Evolutionary conservation across 345 rosid genomes (phyloP).

Genomic region (Dovyalis caffra): DNA sequence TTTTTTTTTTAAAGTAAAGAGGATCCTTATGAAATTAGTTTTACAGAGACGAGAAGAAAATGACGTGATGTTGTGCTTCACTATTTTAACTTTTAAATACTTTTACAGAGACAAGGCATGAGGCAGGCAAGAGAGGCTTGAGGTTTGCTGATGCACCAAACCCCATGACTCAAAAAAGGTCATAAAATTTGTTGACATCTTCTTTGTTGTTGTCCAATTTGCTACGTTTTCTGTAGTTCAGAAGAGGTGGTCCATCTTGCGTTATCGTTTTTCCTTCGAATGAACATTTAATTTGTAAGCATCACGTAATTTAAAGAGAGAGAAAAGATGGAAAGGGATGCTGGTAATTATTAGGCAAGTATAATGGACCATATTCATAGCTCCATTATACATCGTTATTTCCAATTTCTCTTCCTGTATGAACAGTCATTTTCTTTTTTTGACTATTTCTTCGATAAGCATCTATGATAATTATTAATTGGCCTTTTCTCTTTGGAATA

Average conservation of each 20-base stretch:
- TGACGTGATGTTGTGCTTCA: not conserved
- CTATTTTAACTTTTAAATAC: not conserved
- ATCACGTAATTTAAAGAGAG: not conserved
- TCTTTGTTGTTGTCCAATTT: not conserved
- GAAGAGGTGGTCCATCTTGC: not conserved
- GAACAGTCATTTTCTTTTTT: not conserved
- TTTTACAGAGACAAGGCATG: not conserved
- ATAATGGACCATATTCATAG: not conserved
- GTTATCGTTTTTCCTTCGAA: not conserved
- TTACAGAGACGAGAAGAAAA: too few relatives aligned
- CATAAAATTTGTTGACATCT: not conserved
- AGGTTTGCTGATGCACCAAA: not conserved
- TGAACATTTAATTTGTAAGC: not conserved
- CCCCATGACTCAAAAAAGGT: not conserved
- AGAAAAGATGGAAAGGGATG: not conserved
- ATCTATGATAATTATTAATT: not conserved
- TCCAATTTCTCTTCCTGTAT: not conserved
- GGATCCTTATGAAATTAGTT: too few relatives aligned
- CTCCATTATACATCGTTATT: not conserved
- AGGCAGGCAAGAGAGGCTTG: not conserved
- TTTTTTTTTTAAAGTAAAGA: too few relatives aligned
- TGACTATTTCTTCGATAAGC: constrained; percentile 3
- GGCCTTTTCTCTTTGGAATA: too few relatives aligned
- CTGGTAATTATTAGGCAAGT: not conserved
- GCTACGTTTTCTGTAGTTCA: not conserved